These are phyloP conservation scores for Populus davidiana DNA, from an alignment of 345 rosid species.

Conservation along the genomic window DNA sequence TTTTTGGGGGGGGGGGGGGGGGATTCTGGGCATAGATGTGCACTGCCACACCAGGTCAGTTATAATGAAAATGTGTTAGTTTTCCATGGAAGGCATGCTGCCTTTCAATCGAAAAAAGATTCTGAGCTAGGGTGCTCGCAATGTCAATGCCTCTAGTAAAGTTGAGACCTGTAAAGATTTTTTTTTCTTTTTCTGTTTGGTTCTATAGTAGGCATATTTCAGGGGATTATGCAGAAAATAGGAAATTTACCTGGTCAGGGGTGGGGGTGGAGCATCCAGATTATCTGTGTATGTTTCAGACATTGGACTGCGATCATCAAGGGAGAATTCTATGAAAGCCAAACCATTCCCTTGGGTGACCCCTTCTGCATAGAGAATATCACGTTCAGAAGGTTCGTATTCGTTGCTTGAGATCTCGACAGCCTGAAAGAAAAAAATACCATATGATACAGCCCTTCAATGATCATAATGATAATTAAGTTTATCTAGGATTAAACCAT, in stretches of 20 bases:
- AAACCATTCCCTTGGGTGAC: slow-evolving; percentile 92
- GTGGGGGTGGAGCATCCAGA: slow-evolving; percentile 55
- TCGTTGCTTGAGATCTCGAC: slow-evolving; percentile 96
- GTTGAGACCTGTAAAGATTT: background rate
- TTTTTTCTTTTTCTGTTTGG: background rate
- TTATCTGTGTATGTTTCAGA: slow-evolving; percentile 75
- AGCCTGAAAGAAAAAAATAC: slow-evolving; percentile 55
- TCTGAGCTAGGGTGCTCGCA: background rate
- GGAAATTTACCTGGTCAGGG: slow-evolving; percentile 55
- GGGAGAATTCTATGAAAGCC: slow-evolving; percentile 92
- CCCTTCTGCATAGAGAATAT: slow-evolving; percentile 94
- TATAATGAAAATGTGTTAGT: background rate
- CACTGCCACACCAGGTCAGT: background rate
- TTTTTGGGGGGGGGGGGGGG: too few relatives aligned
- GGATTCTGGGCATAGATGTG: background rate
- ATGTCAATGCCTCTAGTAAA: background rate
- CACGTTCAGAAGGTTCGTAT: slow-evolving; percentile 88
- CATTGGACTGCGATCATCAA: slow-evolving; percentile 87
- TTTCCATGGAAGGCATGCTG: background rate
- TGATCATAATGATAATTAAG: slow-evolving; percentile 3
- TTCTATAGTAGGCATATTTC: background rate
- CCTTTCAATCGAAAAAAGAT: background rate
- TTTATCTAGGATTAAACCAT: background rate
- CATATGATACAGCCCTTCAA: slow-evolving; percentile 5
- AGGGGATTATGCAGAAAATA: background rate